These are phyloP conservation scores for Casuarina cunninghamiana DNA, from an alignment of 306 rosid genomes.

Conservation along the genomic window DNA sequence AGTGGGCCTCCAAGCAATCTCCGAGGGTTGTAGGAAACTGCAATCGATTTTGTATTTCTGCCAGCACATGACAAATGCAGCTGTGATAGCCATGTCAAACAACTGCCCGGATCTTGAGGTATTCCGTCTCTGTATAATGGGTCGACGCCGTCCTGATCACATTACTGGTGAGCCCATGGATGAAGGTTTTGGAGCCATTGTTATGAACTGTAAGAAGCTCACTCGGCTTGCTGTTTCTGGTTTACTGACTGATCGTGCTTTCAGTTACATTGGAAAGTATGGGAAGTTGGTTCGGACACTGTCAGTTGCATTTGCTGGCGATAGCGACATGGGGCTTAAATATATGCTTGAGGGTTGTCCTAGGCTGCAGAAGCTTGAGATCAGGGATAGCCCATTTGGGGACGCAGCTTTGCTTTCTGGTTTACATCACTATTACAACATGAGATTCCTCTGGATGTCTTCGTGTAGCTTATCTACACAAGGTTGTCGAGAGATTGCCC, in stretches of 20 bases:
- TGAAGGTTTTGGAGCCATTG: constrained; percentile 90
- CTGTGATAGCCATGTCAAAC: constrained; percentile 82
- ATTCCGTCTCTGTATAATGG: constrained; percentile 85
- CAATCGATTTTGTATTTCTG: constrained; percentile 74
- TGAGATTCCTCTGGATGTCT: constrained; percentile 97
- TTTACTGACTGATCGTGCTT: constrained; percentile 73
- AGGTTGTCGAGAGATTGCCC: constrained; percentile 74
- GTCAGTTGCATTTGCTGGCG: constrained; percentile 84
- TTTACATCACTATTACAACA: constrained; percentile 75
- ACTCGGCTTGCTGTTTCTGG: constrained; percentile 89
- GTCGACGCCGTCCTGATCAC: constrained; percentile 60
- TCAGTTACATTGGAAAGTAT: constrained; percentile 61
- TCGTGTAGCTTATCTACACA: constrained; percentile 56
- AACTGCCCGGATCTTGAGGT: constrained; percentile 83
- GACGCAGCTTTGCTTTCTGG: constrained; percentile 71
- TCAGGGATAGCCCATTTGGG: constrained; percentile 89
- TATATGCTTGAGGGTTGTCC: constrained; percentile 74
- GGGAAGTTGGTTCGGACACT: constrained; percentile 82
- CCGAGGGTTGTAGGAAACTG: constrained; percentile 81
- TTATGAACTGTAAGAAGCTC: constrained; percentile 86
- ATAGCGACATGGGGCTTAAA: constrained; percentile 62
- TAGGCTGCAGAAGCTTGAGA: constrained; percentile 82
- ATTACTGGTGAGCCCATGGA: constrained; percentile 75
- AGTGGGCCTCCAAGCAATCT: constrained; percentile 75
- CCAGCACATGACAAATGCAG: constrained; percentile 83